These are phyloP conservation scores for Lipomyces kockii DNA, from an alignment of 805 yeast genomes.

Conservation along the genomic window DNA sequence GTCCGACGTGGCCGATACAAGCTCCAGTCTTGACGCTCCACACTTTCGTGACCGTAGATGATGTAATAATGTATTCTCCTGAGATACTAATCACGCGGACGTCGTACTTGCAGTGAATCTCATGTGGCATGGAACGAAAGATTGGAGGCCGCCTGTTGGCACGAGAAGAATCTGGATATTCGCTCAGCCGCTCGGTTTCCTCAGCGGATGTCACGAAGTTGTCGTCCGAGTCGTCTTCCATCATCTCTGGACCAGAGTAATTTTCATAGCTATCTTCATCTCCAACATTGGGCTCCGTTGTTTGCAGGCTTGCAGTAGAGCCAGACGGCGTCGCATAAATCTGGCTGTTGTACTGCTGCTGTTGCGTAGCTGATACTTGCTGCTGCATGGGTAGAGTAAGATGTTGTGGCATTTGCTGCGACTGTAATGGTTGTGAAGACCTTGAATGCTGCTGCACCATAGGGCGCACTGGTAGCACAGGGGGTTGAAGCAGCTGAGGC, in stretches of 20 bases:
- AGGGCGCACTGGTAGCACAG: neutral
- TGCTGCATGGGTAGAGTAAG: neutral
- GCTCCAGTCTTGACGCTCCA: slow-evolving; percentile 38
- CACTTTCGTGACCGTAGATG: slow-evolving; percentile 37
- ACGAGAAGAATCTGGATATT: slow-evolving; percentile 43
- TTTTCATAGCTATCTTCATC: slow-evolving; percentile 17
- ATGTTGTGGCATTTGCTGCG: neutral
- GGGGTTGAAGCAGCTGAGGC: slow-evolving; percentile 2
- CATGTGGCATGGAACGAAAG: slow-evolving; percentile 38
- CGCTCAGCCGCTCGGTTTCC: slow-evolving; percentile 23
- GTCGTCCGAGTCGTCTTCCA: slow-evolving; percentile 33
- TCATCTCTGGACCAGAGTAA: slow-evolving; percentile 9
- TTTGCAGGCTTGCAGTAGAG: slow-evolving; percentile 11
- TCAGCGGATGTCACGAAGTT: slow-evolving; percentile 18
- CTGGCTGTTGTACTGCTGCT: neutral
- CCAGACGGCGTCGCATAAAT: neutral
- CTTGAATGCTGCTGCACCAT: neutral
- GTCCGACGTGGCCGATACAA: slow-evolving; percentile 38
- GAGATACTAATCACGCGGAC: slow-evolving; percentile 34
- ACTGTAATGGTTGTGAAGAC: slow-evolving; percentile 4
- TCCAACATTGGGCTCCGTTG: neutral
- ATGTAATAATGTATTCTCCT: slow-evolving; percentile 39
- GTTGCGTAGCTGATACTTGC: neutral
- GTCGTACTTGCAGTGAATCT: slow-evolving; percentile 38
- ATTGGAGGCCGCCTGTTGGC: slow-evolving; percentile 44